Conservation (phyloP, 1,284 basidiomycete genomes). For the Entoloma clypeatum region DNA sequence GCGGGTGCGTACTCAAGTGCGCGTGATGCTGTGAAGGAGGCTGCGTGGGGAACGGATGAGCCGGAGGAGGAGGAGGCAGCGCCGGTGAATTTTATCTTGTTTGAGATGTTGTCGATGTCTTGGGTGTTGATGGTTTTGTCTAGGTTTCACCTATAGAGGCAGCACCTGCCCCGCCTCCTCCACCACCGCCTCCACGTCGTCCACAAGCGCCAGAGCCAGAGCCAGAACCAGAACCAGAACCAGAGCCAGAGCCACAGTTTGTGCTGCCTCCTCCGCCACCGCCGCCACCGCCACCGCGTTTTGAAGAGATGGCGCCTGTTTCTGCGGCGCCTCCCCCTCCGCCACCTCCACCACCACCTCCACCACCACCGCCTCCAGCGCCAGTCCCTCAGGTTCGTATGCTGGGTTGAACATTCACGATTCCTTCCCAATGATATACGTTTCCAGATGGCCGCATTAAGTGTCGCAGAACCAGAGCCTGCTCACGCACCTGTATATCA, state of each 20-base stretch:
- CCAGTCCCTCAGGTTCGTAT: conserved; percentile 11
- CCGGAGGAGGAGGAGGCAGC: conserved; percentile 21
- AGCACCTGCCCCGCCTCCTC: conserved; percentile 15
- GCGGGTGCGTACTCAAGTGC: conserved; percentile 28
- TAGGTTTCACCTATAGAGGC: conserved; percentile 25
- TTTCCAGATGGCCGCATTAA: neutral
- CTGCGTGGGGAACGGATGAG: conserved; percentile 29
- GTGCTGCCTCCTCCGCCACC: conserved; percentile 42
- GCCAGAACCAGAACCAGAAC: conserved; percentile 42
- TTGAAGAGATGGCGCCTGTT: too few relatives aligned
- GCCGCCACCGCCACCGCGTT: conserved; percentile 39
- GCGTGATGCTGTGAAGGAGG: conserved; percentile 28
- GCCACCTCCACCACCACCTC: conserved; percentile 42
- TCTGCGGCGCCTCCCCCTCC: conserved; percentile 27
- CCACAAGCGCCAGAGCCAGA: conserved; percentile 35
- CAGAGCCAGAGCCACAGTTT: conserved; percentile 23
- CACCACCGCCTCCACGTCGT: conserved; percentile 15
- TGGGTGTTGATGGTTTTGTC: conserved; percentile 22
- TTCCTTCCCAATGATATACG: neutral
- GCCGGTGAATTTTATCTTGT: conserved; percentile 12
- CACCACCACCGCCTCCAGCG: conserved; percentile 38
- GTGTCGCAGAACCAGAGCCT: conserved; percentile 31
- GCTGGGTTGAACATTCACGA: conserved; percentile 3
- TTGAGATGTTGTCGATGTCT: conserved; percentile 1
- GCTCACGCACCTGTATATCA: conserved; percentile 35